Evolutionary conservation across 805 yeast genomes (phyloP).

Genomic region (Starmerella bacillaris): DNA sequence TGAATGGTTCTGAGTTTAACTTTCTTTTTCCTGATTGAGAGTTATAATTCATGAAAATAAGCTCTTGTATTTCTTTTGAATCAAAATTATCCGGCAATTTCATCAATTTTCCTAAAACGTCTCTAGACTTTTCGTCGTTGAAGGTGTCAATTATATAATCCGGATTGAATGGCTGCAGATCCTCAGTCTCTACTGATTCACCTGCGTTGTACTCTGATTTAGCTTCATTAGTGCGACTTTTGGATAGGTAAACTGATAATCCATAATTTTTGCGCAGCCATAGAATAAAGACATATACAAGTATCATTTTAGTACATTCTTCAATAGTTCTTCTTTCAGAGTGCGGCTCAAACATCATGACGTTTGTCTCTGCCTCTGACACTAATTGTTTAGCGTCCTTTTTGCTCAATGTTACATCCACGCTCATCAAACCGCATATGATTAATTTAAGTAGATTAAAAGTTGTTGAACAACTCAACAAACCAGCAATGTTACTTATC

Average conservation of each 20-base stretch:
- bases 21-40: too few species aligned
- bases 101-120: too few species aligned
- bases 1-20: too few species aligned
- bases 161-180: too few species aligned
- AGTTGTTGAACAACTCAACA: background rate
- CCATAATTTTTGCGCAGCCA: conserved; percentile 11
- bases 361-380: conserved; percentile 1
- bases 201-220: too few species aligned
- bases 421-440: conserved; percentile 4
- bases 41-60: too few species aligned
- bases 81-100: too few species aligned
- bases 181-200: too few species aligned
- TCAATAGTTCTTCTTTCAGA: background rate
- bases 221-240: too few species aligned
- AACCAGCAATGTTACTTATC: conserved; percentile 1
- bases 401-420: conserved; percentile 1
- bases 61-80: too few species aligned
- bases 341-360: conserved; percentile 5
- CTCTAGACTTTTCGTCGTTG: too few species aligned
- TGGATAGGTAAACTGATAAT: background rate
- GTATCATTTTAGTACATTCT: background rate
- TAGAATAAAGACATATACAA: conserved; percentile 5
- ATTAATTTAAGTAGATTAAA: background rate
- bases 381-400: conserved; percentile 9
- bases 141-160: too few species aligned